These are phyloP conservation scores for Solanum boliviense DNA, from an alignment of 257 asterid species.

Conservation along the genomic window DNA sequence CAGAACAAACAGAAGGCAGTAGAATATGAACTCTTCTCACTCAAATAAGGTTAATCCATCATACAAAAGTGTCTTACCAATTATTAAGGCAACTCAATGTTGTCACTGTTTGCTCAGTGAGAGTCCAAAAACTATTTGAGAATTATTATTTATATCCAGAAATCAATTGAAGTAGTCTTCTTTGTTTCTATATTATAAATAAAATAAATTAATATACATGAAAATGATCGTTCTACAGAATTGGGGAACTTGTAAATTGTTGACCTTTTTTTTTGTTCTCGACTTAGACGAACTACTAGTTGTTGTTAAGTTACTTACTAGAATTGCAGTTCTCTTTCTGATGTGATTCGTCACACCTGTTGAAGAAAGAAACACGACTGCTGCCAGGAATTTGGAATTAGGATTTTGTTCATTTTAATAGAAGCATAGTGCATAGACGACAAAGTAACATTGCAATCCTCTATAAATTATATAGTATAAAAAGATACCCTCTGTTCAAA, in stretches of 20 bases:
- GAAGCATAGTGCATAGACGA: not conserved
- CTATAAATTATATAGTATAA: too few relatives aligned
- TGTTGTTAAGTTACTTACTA: not conserved
- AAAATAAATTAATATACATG: not conserved
- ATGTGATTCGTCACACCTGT: not conserved
- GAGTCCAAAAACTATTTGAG: not conserved
- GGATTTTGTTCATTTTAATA: not conserved
- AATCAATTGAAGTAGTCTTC: not conserved
- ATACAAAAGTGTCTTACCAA: not conserved
- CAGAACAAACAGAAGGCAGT: not conserved
- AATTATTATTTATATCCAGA: not conserved
- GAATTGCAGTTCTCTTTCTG: not conserved
- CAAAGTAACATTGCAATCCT: too few relatives aligned
- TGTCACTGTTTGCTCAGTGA: not conserved
- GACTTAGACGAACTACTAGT: not conserved
- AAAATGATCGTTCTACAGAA: not conserved
- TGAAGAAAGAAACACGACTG: not conserved
- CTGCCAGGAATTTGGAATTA: not conserved
- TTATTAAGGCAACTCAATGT: not conserved
- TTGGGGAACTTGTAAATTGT: not conserved
- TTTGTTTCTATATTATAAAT: not conserved
- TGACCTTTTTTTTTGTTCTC: not conserved
- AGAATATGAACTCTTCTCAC: not conserved
- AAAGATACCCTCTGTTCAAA: too few relatives aligned
- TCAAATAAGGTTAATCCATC: not conserved